Base-by-base conservation (phyloP, 331 rosid genomes). In the Cucumis variabilis region DNA sequence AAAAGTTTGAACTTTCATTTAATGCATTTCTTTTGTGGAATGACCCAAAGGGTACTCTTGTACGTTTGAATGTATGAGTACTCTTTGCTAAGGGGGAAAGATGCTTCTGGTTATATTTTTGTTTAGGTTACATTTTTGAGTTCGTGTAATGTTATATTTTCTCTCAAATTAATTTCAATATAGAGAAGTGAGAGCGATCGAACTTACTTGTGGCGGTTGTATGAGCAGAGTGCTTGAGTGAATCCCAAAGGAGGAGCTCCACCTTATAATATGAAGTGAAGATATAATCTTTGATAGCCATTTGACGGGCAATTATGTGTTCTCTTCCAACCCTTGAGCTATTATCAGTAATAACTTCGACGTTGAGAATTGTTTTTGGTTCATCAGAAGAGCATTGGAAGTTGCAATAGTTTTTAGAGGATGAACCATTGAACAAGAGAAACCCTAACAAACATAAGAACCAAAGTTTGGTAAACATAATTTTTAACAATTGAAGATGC, bases 301-400 rank as follows among this genome's bases (percentile, higher is more conserved):
- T 86, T 63, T 94, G 86, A 91, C 93, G 91, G 79, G 93, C 93
- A 19, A 51, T 74, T 82, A 84, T 93, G 51, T 91, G 91, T 77
- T 93, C 93, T 78, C 88, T 94, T 2, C 92, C 94, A 19, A 90
- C 30, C 16, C 90, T 89, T 41, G 90, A 86, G n/a, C 69, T 41
- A 72, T 25, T 27, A 37, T 85, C 69, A 85, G 53, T 51, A 53
- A 85, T 75, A 70, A 60, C 87, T 25, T 82, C 82, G 13, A 85
- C 21, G 33, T 50, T 78, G 23, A 78, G 65, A 78, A 51, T n/a
- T n/a, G n/a, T 77, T 76, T 76, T 25, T 11, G 62, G 30, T 60
- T 46, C 55, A 21, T 58, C 58, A 2, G 41, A 17, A 6, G 83
- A 78, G 30, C 83, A 78, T 78, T 5, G 3, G 41, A 51, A 78